Conservation (phyloP, 352 stramenopile genomes). For the Phytophthora colocasiae region DNA sequence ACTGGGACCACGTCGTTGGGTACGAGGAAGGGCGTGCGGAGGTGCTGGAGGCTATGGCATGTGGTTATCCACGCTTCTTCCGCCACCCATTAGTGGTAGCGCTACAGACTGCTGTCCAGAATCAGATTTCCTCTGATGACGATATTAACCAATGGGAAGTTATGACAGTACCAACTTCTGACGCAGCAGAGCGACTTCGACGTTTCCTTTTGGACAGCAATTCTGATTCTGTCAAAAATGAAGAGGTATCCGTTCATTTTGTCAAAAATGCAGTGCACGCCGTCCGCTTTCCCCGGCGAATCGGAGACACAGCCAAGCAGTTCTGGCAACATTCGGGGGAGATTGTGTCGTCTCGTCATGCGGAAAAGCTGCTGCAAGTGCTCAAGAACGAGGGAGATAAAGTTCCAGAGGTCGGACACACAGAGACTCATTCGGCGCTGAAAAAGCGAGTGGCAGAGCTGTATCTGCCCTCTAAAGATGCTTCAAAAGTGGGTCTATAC, state of each 20-base stretch:
- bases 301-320: slow-evolving; percentile 66
- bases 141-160: slow-evolving; percentile 42
- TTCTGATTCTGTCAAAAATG: slow-evolving; percentile 23
- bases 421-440: slow-evolving; percentile 47
- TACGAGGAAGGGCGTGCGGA: slow-evolving; percentile 89
- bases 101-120: slow-evolving; percentile 53
- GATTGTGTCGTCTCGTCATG: slow-evolving; percentile 90
- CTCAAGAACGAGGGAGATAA: slow-evolving; percentile 37
- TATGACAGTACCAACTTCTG: slow-evolving; percentile 58
- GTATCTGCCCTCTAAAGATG: slow-evolving; percentile 42
- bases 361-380: slow-evolving; percentile 59
- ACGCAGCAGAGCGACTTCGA: slow-evolving; percentile 62
- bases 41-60: slow-evolving; percentile 76
- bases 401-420: slow-evolving; percentile 10
- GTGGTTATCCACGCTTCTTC: slow-evolving; percentile 95
- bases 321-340: slow-evolving; percentile 96
- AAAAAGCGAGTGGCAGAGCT: slow-evolving; percentile 60
- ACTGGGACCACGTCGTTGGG: slow-evolving; percentile 86
- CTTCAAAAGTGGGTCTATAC: slow-evolving; percentile 69
- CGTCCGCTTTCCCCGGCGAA: slow-evolving; percentile 75
- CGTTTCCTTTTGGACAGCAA: slow-evolving; percentile 71
- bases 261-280: slow-evolving; percentile 63
- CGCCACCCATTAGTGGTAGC: slow-evolving; percentile 86
- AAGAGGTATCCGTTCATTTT: slow-evolving; percentile 44
- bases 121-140: slow-evolving; percentile 29